Evolutionary conservation across 768 basidiomycete genomes (phyloP), one percentile per base, ranked within the genome.

Genomic region (Postia placenta): DNA sequence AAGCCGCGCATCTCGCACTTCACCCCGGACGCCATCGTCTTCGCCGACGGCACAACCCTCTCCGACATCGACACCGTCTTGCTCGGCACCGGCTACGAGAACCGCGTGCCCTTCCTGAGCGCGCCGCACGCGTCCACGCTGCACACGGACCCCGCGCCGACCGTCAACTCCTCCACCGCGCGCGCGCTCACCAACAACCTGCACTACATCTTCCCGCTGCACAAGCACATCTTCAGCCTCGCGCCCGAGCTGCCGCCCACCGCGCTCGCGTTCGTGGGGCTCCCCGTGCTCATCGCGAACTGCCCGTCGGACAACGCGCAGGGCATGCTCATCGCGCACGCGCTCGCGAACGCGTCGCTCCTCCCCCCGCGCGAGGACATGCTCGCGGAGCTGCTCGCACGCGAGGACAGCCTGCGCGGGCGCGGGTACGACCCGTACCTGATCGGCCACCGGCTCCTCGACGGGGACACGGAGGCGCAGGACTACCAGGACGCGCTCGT

Each of bases 11-110:
- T 81, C 45, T 67, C 74, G 0, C 68, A 74, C 59, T 79, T 83
- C 56, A 74, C 74, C 0, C 43, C 58, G 3, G 55, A 69, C 9
- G 66, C 65, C 2, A 60, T 80, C 26, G 67, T 75, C 14, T 80
- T 83, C 53, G 55, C 54, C 0, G 79, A 81, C 56, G 75, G 73
- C 12, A 70, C 74, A 0, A 49, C 58, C 0, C 48, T 69, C 2
- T 30, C 49, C 15, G 65, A 70, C 35, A 69, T 76, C 24, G 75
- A 81, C 50, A 55, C 68, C 5, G 64, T 83, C 28, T 56, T 82
- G 23, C 70, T 81, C 12, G 78, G 64, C 0, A 82, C 79, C 0
- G 81, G 81, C 6, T 83, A 83, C 57, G 68, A 79, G 48, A 51
- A 74, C 42, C 68, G 67, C 19, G 65, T 79, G 5, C 80, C 79